Base-by-base conservation (phyloP, 805 yeast species). In the Candida mattraensis region DNA sequence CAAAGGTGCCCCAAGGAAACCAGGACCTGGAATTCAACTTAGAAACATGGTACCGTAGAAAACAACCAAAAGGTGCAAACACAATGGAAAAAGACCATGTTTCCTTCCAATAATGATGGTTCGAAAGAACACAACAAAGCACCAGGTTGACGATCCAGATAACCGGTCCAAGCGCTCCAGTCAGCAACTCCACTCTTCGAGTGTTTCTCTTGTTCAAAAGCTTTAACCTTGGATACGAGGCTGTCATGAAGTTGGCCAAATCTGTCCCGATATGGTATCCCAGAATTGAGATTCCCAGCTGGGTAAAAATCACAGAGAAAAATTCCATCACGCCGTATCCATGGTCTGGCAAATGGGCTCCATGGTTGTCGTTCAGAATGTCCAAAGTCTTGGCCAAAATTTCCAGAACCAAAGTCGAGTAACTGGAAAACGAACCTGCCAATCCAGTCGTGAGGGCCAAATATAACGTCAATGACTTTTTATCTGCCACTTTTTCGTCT, bases 281-380 rank as follows among this genome's bases (percentile, higher is more conserved):
- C 5, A 75, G 63, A 30, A 78, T 56, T 0, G 93, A 83, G 9
- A 83, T 64, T 7, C 77, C 69, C 40, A 84, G 42, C 36, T 87
- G 85, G 1, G 74, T 62, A 1, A 86, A 47, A 0, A 76, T 28
- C 2, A 83, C 87, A 1, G 88, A 74, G 15, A 83, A 56, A 34
- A 78, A 82, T 39, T 80, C 85, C 80, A 86, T 80, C 2, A 84
- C 74, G 0, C 95, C 94, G 56, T 85, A 87, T 0, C 85, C 96
- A 6, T 75, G 63, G 42, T 78, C 83, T 1, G 85, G 86, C 22
- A 61, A 48, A 42, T 29, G 41, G 48, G 42, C 17, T 12, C 20
- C 24, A 3, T 39, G 47, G 4, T 18, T 19, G 18, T 18, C 18
- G 13, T 48, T 42, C 4, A 68, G 56, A 9, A 53, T 29, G 48